These are phyloP conservation scores for Conoideocrella luteorostrata DNA, from an alignment of 2,329 filamentous ascomycete genomes.

Conservation along the genomic window DNA sequence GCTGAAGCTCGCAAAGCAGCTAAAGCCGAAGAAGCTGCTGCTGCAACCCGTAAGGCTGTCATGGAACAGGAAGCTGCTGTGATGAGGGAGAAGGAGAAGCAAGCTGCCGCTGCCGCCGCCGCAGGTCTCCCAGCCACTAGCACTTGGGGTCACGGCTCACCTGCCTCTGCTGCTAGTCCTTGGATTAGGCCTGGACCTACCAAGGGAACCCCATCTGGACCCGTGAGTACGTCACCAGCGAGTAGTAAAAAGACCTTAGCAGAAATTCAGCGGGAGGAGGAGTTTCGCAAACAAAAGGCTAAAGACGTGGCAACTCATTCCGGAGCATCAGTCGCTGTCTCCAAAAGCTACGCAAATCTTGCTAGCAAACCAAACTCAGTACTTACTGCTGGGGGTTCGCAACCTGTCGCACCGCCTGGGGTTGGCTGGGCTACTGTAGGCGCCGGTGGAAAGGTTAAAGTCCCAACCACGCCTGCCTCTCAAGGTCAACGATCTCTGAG, in stretches of 20 bases:
- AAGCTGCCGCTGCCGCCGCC: slow-evolving; percentile 44
- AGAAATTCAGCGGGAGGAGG: slow-evolving; percentile 96
- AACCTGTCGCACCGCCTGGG: slow-evolving; percentile 18
- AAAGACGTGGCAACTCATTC: slow-evolving; percentile 43
- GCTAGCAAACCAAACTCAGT: slow-evolving; percentile 62
- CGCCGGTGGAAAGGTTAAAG: slow-evolving; percentile 85
- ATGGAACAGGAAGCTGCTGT: slow-evolving; percentile 71
- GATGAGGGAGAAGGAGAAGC: slow-evolving; percentile 52
- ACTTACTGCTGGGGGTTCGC: slow-evolving; percentile 22
- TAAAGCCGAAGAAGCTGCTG: slow-evolving; percentile 75
- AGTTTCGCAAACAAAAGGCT: slow-evolving; percentile 67
- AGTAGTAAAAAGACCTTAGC: slow-evolving; percentile 79
- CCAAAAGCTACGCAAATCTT: slow-evolving; percentile 92
- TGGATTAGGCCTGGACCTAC: slow-evolving; percentile 59
- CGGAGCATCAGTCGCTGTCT: slow-evolving; percentile 41
- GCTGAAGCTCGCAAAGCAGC: slow-evolving; percentile 90
- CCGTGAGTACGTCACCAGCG: slow-evolving; percentile 16
- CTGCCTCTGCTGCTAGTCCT: slow-evolving; percentile 56
- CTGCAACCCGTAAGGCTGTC: slow-evolving; percentile 67
- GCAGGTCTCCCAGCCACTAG: slow-evolving; percentile 80
- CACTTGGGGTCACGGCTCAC: slow-evolving; percentile 80
- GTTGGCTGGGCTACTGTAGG: slow-evolving; percentile 90
- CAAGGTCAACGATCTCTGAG: slow-evolving; percentile 38
- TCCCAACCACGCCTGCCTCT: slow-evolving; percentile 53
- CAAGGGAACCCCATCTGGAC: slow-evolving; percentile 29